Percentiles rank a stretch among this genome's conserved stretches.
Conservation (phyloP, 192 early-diverging fungal genomes). For the Entophlyctis luteolus region DNA sequence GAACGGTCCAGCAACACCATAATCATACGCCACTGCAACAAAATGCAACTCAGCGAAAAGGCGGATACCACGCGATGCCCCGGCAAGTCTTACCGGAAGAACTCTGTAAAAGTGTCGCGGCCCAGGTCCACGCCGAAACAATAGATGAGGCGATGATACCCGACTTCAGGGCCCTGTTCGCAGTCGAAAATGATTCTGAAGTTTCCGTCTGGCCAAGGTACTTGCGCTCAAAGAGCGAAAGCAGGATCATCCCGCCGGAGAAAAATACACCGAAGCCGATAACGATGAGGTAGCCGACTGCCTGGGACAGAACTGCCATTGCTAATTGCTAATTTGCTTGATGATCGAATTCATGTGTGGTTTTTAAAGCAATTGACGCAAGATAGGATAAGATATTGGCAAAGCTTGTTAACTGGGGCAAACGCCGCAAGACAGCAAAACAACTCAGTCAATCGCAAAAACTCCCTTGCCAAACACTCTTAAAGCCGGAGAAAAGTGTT, state of each 20-base stretch:
- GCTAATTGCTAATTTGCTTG: too few relatives aligned
- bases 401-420: too few relatives aligned
- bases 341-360: too few relatives aligned
- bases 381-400: too few relatives aligned
- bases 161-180: constrained; percentile 60
- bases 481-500: too few relatives aligned
- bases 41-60: too few relatives aligned
- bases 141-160: constrained; percentile 67
- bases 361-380: too few relatives aligned
- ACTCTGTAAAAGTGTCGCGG: constrained; percentile 65
- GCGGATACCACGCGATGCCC: too few relatives aligned
- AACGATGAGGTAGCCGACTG: constrained; percentile 36
- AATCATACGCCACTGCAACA: constrained; percentile 32
- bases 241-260: constrained; percentile 56
- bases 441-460: too few relatives aligned
- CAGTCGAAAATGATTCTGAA: constrained; percentile 69
- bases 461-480: too few relatives aligned
- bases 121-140: constrained; percentile 61
- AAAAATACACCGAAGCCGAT: constrained; percentile 51
- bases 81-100: too few relatives aligned
- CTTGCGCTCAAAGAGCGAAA: constrained; percentile 61
- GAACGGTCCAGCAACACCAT: constrained; percentile 55
- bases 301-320: constrained; percentile 33
- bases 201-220: constrained; percentile 63
- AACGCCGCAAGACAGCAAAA: too few relatives aligned